These are phyloP conservation scores for Paraglomus occultum DNA, from an alignment of 192 early-diverging fungal species.

Conservation along the genomic window DNA sequence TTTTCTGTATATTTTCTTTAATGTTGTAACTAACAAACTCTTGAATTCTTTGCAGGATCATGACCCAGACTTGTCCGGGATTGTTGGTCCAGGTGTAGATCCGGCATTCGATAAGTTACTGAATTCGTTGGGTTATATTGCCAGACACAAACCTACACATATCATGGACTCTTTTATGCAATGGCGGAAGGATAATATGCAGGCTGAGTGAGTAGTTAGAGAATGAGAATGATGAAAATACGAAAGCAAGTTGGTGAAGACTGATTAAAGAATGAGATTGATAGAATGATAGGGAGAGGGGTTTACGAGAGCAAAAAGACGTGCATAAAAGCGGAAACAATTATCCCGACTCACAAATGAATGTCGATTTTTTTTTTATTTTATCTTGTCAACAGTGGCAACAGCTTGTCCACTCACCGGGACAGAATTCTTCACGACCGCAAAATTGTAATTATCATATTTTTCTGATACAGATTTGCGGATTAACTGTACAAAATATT, in stretches of 20 bases:
- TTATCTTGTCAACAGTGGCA: constrained; percentile 3
- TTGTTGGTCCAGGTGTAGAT: constrained; percentile 68
- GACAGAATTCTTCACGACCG: constrained; percentile 56
- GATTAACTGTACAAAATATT: neutral
- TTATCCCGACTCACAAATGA: too few species aligned
- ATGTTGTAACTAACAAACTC: neutral
- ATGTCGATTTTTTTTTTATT: neutral
- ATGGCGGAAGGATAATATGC: constrained; percentile 64
- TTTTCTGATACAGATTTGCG: neutral
- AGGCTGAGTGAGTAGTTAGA: constrained; percentile 25
- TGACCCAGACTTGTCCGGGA: constrained; percentile 58
- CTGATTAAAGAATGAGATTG: neutral
- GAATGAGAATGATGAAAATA: constrained; percentile 33
- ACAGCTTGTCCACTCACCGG: constrained; percentile 36
- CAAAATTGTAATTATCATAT: constrained; percentile 48
- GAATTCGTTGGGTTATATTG: constrained; percentile 73
- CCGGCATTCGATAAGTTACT: constrained; percentile 78
- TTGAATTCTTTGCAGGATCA: constrained; percentile 50
- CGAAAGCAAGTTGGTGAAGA: neutral
- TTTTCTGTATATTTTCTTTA: neutral
- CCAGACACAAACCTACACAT: constrained; percentile 80
- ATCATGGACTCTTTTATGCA: constrained; percentile 78
- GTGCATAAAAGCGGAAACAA: too few species aligned
- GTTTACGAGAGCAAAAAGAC: constrained; percentile 4
- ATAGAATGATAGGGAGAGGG: neutral